Conservation (phyloP, 2,329 filamentous ascomycete species). For the Ophiocordyceps australis region DNA sequence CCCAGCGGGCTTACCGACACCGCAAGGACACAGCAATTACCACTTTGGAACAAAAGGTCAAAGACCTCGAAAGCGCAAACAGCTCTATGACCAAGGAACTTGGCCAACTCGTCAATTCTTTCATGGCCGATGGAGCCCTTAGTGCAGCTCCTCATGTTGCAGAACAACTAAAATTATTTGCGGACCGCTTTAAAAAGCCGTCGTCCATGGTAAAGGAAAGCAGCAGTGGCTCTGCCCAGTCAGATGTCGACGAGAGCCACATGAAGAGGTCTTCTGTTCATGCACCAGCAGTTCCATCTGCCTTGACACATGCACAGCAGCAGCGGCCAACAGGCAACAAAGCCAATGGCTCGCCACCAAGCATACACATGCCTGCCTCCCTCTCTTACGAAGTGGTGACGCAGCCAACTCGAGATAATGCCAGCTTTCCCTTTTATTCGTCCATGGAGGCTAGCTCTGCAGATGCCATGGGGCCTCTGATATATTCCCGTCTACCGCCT, state of each 20-base stretch:
- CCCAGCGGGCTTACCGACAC: conserved; percentile 69
- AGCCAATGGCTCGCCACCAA: background rate
- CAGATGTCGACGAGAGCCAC: no score
- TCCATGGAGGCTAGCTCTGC: conserved; percentile 6
- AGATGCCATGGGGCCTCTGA: conserved; percentile 5
- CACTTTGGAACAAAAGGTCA: conserved; percentile 51
- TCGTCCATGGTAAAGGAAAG: conserved; percentile 28
- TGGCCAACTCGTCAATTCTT: conserved; percentile 44
- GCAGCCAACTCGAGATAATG: conserved; percentile 30
- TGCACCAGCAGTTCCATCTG: conserved; percentile 1
- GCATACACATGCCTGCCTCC: conserved; percentile 4
- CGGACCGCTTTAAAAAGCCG: conserved; percentile 38
- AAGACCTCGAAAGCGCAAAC: conserved; percentile 49
- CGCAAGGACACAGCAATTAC: conserved; percentile 72
- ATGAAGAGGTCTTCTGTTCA: no score
- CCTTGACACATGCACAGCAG: background rate
- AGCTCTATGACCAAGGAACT: conserved; percentile 61
- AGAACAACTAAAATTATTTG: conserved; percentile 35
- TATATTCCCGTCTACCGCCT: conserved; percentile 17
- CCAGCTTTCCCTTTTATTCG: conserved; percentile 27
- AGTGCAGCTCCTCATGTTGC: conserved; percentile 37
- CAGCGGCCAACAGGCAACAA: background rate
- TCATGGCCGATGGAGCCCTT: conserved; percentile 37
- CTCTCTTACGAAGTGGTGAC: conserved; percentile 28
- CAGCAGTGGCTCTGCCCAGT: no score